A percentile compares a stretch with the other conserved stretches of the same genome.
phyloP scores from a whole-genome alignment of 805 yeast species.

The Metschnikowia koreensis region DNA sequence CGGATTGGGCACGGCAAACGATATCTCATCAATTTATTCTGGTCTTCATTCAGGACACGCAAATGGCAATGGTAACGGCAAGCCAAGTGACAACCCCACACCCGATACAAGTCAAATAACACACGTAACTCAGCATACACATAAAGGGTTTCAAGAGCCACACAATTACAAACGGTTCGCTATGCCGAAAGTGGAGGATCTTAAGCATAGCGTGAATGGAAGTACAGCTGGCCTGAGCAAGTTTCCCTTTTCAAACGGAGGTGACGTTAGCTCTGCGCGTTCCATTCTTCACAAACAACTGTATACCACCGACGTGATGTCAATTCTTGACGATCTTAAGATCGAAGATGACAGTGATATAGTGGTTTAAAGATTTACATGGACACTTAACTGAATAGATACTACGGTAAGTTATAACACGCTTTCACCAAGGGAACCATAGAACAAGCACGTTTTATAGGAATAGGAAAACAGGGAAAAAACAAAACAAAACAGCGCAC shows the following conservation, averaged over 20 bases:
- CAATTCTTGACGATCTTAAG: conserved; percentile 34
- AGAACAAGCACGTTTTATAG: background rate
- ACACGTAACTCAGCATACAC: conserved; percentile 7
- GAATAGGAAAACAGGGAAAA: background rate
- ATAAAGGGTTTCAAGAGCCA: background rate
- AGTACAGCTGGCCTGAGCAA: background rate
- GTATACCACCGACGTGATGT: conserved; percentile 30
- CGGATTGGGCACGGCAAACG: conserved; percentile 42
- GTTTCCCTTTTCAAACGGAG: background rate
- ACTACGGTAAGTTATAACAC: too few relatives aligned
- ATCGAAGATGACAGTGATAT: conserved; percentile 33
- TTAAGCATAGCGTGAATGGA: conserved; percentile 15
- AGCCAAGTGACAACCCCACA: background rate
- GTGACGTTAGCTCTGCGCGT: conserved; percentile 17
- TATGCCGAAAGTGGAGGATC: conserved; percentile 19
- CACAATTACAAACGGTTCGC: background rate
- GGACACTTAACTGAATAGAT: too few relatives aligned
- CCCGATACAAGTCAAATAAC: conserved; percentile 17
- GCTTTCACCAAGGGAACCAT: background rate
- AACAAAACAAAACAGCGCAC: background rate
- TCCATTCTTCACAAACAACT: conserved; percentile 34
- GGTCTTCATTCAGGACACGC: conserved; percentile 22
- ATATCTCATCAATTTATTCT: conserved; percentile 41
- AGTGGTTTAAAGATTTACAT: conserved; percentile 7
- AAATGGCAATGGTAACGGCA: background rate